A percentile compares a stretch with the other conserved stretches of the same genome.
These are phyloP conservation scores for Cordyceps farinosa DNA, from an alignment of 2,329 filamentous ascomycete species.

Conservation along the genomic window DNA sequence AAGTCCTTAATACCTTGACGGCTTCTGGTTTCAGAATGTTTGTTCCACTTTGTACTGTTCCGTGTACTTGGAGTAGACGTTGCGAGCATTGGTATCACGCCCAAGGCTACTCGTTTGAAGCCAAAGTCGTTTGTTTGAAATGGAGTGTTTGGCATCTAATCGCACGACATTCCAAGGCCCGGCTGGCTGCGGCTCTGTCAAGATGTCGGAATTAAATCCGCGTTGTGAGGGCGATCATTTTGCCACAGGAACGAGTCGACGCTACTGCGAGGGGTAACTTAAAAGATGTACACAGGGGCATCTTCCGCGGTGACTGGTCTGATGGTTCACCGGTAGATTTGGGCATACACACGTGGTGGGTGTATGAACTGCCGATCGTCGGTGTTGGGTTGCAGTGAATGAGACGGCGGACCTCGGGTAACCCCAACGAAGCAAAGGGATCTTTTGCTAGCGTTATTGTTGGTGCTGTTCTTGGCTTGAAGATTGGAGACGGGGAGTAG, in stretches of 20 bases:
- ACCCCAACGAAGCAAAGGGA: not conserved
- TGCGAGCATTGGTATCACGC: not conserved
- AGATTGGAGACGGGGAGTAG: not conserved
- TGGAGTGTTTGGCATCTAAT: not conserved
- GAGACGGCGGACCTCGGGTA: not conserved
- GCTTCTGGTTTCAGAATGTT: not conserved
- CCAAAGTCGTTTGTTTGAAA: not conserved
- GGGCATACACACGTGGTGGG: not conserved
- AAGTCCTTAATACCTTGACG: not conserved
- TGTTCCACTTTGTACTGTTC: not conserved
- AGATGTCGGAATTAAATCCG: slow-evolving; percentile 2
- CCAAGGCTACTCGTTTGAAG: not conserved
- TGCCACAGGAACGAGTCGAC: not conserved
- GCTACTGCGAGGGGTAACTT: not conserved
- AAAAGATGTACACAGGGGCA: not conserved
- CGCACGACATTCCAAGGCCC: not conserved
- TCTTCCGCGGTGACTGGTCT: not conserved
- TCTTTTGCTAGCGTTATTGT: slow-evolving; percentile 1
- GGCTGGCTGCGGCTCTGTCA: not conserved
- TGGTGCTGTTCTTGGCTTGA: not conserved
- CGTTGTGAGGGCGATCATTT: not conserved
- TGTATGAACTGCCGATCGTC: not conserved
- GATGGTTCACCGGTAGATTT: not conserved
- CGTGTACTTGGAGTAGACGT: not conserved
- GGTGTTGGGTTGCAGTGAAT: slow-evolving; percentile 6